Evolutionary conservation across 2,329 filamentous ascomycete species (phyloP).

Genomic region (Alternaria sp.): DNA sequence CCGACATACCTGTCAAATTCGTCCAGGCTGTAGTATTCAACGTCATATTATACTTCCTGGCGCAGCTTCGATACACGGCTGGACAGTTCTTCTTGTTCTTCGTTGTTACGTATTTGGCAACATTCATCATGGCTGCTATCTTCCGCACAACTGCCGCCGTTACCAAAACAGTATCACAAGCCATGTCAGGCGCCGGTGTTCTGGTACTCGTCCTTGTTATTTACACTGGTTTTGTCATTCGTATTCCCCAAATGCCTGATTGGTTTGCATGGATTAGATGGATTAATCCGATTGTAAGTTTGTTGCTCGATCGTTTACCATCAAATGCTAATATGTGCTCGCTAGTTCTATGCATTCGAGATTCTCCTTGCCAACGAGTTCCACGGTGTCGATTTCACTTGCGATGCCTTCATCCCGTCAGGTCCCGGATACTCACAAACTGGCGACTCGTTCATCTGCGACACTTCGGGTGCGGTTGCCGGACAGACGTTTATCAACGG

Average conservation of each 20-base stretch:
- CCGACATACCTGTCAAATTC: slow-evolving; percentile 83
- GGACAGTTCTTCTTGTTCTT: slow-evolving; percentile 86
- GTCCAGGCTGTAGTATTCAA: slow-evolving; percentile 77
- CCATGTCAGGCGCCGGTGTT: slow-evolving; percentile 63
- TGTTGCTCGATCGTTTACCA: background rate
- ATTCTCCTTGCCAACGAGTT: slow-evolving; percentile 79
- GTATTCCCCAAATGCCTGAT: slow-evolving; percentile 64
- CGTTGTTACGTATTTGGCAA: slow-evolving; percentile 62
- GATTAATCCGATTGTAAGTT: slow-evolving; percentile 67
- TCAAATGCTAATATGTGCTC: background rate
- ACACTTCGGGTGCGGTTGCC: slow-evolving; percentile 50
- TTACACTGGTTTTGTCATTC: slow-evolving; percentile 73
- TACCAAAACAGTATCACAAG: slow-evolving; percentile 70
- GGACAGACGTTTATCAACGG: slow-evolving; percentile 52
- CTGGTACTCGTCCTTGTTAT: slow-evolving; percentile 71
- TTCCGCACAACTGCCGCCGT: slow-evolving; percentile 80
- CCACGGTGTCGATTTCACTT: slow-evolving; percentile 44
- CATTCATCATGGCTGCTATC: slow-evolving; percentile 78
- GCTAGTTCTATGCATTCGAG: slow-evolving; percentile 75
- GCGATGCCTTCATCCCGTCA: slow-evolving; percentile 51
- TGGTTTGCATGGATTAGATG: slow-evolving; percentile 64
- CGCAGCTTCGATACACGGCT: slow-evolving; percentile 74
- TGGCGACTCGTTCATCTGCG: slow-evolving; percentile 50
- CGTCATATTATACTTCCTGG: slow-evolving; percentile 83
- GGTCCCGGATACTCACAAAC: slow-evolving; percentile 46